These are phyloP conservation scores for Huntiella moniliformis DNA, from an alignment of 2,329 filamentous ascomycete species.

Conservation along the genomic window DNA sequence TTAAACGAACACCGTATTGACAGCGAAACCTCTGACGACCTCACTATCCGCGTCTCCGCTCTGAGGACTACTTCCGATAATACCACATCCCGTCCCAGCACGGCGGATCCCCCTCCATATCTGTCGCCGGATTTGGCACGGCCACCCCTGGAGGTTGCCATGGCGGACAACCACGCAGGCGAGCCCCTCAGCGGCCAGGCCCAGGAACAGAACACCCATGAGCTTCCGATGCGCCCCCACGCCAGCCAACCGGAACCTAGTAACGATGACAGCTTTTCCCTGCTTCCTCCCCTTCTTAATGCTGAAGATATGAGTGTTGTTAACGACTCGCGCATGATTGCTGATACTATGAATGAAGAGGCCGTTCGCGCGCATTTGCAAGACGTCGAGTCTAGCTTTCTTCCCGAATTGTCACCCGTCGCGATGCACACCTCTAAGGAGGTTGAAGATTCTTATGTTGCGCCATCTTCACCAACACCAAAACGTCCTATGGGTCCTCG, in stretches of 20 bases:
- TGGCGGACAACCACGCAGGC: conserved; percentile 5
- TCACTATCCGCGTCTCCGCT: too few species aligned
- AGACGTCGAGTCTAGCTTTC: conserved; percentile 48
- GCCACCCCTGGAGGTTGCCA: neutral
- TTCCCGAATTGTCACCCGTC: conserved; percentile 38
- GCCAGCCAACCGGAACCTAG: neutral
- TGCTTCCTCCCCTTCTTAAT: conserved; percentile 7
- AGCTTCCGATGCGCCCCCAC: conserved; percentile 2
- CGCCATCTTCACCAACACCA: conserved; percentile 12
- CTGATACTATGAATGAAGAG: conserved; percentile 34
- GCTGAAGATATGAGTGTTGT: conserved; percentile 14
- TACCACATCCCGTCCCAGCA: neutral
- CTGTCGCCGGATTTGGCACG: neutral
- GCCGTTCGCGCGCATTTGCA: conserved; percentile 37
- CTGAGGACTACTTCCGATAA: too few species aligned
- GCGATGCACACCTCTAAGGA: conserved; percentile 23
- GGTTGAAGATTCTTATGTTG: conserved; percentile 41
- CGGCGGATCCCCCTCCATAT: neutral
- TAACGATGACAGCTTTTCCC: conserved; percentile 6
- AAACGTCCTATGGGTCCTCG: conserved; percentile 4
- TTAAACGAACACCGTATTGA: too few species aligned
- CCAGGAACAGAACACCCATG: conserved; percentile 1
- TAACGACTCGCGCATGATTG: conserved; percentile 16
- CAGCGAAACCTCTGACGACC: too few species aligned
- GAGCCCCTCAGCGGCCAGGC: conserved; percentile 1